Evolutionary conservation across 2,329 filamentous ascomycete species (phyloP).

Genomic region (Alternaria ethzedia): DNA sequence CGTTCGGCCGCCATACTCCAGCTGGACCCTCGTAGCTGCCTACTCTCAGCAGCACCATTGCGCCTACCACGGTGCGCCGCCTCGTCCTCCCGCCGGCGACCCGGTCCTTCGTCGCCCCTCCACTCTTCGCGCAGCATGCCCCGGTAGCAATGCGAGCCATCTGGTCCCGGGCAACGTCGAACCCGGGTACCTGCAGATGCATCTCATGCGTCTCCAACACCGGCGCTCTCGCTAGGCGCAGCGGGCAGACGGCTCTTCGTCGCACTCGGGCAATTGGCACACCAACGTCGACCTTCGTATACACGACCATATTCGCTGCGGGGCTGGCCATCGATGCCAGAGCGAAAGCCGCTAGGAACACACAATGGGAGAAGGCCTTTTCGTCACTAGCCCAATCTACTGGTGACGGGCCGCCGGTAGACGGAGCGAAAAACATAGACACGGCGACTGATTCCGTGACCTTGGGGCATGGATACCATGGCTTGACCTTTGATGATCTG

Average conservation of each 20-base stretch:
- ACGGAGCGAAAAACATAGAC: neutral
- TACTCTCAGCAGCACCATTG: slow-evolving; percentile 3
- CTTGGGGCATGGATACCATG: neutral
- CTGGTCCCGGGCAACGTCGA: slow-evolving; percentile 71
- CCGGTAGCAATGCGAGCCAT: slow-evolving; percentile 67
- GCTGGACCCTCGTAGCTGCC: neutral
- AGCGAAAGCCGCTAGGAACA: slow-evolving; percentile 61
- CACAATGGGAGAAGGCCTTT: slow-evolving; percentile 68
- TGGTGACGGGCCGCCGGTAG: neutral
- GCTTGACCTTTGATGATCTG: slow-evolving; percentile 18
- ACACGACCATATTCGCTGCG: slow-evolving; percentile 70
- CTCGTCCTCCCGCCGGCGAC: slow-evolving; percentile 19
- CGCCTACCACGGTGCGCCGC: slow-evolving; percentile 19
- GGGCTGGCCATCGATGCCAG: slow-evolving; percentile 68
- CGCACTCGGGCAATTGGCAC: slow-evolving; percentile 61
- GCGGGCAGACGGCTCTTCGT: slow-evolving; percentile 58
- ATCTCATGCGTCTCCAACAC: slow-evolving; percentile 63
- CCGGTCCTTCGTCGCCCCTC: slow-evolving; percentile 26
- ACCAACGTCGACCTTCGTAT: slow-evolving; percentile 67
- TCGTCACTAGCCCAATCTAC: slow-evolving; percentile 38
- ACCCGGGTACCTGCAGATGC: slow-evolving; percentile 67
- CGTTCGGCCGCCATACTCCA: neutral
- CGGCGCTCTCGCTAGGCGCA: slow-evolving; percentile 58
- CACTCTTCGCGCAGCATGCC: slow-evolving; percentile 37
- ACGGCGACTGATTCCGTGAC: neutral